Conservation (phyloP, 495 filamentous ascomycete genomes). For the Rostrohypoxylon terebratum region DNA sequence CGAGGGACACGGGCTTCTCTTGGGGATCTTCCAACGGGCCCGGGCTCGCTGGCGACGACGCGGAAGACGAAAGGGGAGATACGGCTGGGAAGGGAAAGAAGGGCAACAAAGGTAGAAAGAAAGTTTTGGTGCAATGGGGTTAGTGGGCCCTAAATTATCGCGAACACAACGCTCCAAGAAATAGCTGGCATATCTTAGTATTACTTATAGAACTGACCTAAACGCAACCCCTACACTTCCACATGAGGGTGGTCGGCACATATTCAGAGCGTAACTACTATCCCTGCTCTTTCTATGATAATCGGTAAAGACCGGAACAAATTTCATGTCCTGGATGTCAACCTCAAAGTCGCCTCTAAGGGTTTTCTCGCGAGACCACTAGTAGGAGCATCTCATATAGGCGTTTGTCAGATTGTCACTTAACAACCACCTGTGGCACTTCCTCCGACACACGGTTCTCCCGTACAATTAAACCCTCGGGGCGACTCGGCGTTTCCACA, state of each 20-base stretch:
- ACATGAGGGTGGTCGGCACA: not conserved
- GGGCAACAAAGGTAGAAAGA: constrained; percentile 83
- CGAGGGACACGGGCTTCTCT: constrained; percentile 54
- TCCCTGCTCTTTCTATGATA: not conserved
- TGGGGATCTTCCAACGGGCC: constrained; percentile 48
- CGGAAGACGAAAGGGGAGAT: constrained; percentile 52
- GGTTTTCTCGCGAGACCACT: no score
- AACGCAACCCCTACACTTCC: not conserved
- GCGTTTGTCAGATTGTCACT: not conserved
- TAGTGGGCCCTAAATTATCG: constrained; percentile 31
- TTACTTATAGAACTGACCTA: not conserved
- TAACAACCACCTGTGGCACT: constrained; percentile 4
- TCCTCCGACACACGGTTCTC: constrained; percentile 6
- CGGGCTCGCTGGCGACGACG: constrained; percentile 30
- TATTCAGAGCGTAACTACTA: not conserved
- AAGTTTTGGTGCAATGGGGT: constrained; percentile 74
- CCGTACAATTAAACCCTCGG: constrained; percentile 1
- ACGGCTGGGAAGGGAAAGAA: constrained; percentile 68
- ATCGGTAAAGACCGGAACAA: no score
- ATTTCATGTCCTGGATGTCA: no score
- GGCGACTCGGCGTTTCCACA: constrained; percentile 4
- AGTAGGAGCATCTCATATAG: not conserved
- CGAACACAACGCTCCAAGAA: not conserved
- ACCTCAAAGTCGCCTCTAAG: no score
- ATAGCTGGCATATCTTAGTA: not conserved